These are phyloP conservation scores for Asclepias syriaca DNA, from an alignment of 257 asterid species.

Conservation along the genomic window DNA sequence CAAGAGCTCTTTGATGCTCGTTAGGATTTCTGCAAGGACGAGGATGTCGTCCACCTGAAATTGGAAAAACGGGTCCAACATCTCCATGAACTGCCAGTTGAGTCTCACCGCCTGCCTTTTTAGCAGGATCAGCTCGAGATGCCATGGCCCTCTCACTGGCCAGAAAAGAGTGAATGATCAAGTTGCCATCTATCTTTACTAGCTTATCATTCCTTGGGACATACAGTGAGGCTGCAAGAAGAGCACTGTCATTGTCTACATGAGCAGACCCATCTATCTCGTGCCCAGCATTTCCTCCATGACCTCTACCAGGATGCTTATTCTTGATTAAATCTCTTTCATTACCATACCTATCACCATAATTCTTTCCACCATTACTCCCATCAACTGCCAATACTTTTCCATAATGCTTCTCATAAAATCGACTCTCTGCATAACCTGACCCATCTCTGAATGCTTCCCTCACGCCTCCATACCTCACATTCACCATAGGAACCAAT, in stretches of 20 bases:
- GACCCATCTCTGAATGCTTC: slow-evolving; percentile 49
- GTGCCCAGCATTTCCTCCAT: slow-evolving; percentile 22
- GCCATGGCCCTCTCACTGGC: slow-evolving; percentile 37
- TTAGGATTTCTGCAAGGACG: slow-evolving; percentile 24
- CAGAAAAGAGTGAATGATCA: slow-evolving; percentile 31
- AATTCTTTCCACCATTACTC: slow-evolving; percentile 29
- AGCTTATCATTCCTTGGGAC: slow-evolving; percentile 35
- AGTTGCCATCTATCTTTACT: slow-evolving; percentile 34
- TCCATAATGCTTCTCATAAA: slow-evolving; percentile 47
- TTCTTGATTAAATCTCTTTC: slow-evolving; percentile 33
- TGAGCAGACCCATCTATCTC: slow-evolving; percentile 8
- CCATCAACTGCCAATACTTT: slow-evolving; percentile 69
- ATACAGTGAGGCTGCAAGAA: slow-evolving; percentile 29
- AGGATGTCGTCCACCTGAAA: slow-evolving; percentile 46
- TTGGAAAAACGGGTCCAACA: slow-evolving; percentile 44
- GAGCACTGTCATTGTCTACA: slow-evolving; percentile 24
- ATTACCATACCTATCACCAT: slow-evolving; percentile 30
- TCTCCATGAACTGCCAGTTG: slow-evolving; percentile 65
- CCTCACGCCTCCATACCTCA: slow-evolving; percentile 58
- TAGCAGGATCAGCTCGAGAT: slow-evolving; percentile 9
- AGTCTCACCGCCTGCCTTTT: slow-evolving; percentile 45
- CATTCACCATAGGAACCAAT: slow-evolving; percentile 76
- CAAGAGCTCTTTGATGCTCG: slow-evolving; percentile 51
- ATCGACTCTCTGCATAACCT: slow-evolving; percentile 32
- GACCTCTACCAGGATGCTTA: slow-evolving; percentile 22